Evolutionary conservation across 2,329 filamentous ascomycete genomes (phyloP).

Genomic region (Aschersonia sp.): DNA sequence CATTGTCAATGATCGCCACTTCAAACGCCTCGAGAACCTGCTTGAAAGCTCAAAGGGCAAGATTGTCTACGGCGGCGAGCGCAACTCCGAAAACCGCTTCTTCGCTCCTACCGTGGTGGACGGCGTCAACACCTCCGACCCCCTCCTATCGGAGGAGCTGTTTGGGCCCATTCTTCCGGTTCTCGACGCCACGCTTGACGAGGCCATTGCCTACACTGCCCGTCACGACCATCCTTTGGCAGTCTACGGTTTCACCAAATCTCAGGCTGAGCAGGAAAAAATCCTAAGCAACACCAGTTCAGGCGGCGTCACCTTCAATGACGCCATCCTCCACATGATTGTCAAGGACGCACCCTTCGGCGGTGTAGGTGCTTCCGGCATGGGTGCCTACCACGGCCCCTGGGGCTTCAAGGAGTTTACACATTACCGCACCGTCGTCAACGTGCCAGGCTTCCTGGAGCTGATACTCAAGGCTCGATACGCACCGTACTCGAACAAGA

Average conservation of each 20-base stretch:
- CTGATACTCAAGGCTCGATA: conserved; percentile 7
- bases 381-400: conserved; percentile 26
- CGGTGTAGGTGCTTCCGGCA: conserved; percentile 27
- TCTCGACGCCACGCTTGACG: conserved; percentile 15
- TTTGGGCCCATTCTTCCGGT: conserved; percentile 29
- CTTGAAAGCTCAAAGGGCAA: conserved; percentile 20
- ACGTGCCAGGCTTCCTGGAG: conserved; percentile 7
- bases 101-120: conserved; percentile 24
- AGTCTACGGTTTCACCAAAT: conserved; percentile 24
- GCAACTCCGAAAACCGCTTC: conserved; percentile 13
- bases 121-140: conserved; percentile 18
- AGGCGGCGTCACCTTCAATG: conserved; percentile 31
- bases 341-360: conserved; percentile 28
- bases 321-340: conserved; percentile 21
- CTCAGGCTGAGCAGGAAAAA: conserved; percentile 18
- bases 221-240: conserved; percentile 20
- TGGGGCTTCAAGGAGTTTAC: conserved; percentile 22
- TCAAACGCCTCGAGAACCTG: conserved; percentile 21
- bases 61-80: conserved; percentile 19
- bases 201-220: conserved; percentile 15
- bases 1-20: conserved; percentile 28
- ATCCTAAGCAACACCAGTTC: conserved; percentile 16
- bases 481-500: conserved; percentile 8
- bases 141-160: conserved; percentile 27
- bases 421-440: conserved; percentile 11